These are phyloP conservation scores for Thermomyces lanuginosus DNA, from an alignment of 2,329 filamentous ascomycete genomes.

Conservation along the genomic window DNA sequence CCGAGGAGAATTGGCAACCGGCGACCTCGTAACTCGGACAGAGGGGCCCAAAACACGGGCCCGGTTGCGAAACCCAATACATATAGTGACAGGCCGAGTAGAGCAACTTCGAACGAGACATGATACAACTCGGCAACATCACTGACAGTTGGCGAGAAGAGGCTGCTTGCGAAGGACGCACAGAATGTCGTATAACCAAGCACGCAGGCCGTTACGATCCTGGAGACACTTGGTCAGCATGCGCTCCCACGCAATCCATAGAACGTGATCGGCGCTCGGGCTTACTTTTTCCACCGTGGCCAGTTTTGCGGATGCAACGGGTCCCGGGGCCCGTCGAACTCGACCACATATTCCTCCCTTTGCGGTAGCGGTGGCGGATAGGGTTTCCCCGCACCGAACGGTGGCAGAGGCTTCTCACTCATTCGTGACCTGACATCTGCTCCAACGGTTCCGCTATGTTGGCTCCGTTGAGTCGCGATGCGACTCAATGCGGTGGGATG, in stretches of 20 bases:
- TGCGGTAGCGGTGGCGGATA: constrained; percentile 40
- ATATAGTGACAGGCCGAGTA: constrained; percentile 26
- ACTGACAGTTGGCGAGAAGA: constrained; percentile 53
- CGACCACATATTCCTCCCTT: constrained; percentile 45
- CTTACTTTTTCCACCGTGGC: constrained; percentile 59
- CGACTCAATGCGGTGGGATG: constrained; percentile 25
- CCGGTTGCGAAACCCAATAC: constrained; percentile 35
- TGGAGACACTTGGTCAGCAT: constrained; percentile 2
- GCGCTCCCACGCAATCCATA: too few species aligned
- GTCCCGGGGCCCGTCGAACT: constrained; percentile 71
- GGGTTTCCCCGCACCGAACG: constrained; percentile 38
- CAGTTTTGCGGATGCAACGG: constrained; percentile 80
- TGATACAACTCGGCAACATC: constrained; percentile 41
- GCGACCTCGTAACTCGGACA: constrained; percentile 36
- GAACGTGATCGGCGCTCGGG: constrained; percentile 7
- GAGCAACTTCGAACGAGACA: constrained; percentile 32
- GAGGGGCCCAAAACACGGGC: constrained; percentile 35
- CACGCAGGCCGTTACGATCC: constrained; percentile 13
- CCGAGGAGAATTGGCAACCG: constrained; percentile 32
- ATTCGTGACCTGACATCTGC: constrained; percentile 15
- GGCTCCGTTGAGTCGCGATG: constrained; percentile 25
- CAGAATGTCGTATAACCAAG: constrained; percentile 36
- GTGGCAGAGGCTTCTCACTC: constrained; percentile 20
- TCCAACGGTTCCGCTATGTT: constrained; percentile 29
- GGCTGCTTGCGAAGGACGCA: constrained; percentile 41